These are phyloP conservation scores for Thermochaetoides dissita DNA, from an alignment of 2,329 filamentous ascomycete genomes.

Conservation along the genomic window DNA sequence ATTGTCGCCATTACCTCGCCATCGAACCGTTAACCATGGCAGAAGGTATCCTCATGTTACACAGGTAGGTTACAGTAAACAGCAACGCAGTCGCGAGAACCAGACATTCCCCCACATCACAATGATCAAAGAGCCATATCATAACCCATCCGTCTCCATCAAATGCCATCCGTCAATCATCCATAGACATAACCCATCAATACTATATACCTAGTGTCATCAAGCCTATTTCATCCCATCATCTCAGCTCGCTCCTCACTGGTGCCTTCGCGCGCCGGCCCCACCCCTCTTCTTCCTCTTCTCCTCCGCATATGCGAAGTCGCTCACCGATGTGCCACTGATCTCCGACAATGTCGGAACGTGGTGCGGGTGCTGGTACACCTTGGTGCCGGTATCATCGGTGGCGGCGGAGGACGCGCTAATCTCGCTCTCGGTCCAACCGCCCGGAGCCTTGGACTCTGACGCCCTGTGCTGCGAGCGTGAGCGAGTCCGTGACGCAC, in stretches of 20 bases:
- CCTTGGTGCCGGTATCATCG: slow-evolving; percentile 42
- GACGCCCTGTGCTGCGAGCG: slow-evolving; percentile 9
- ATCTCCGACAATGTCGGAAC: slow-evolving; percentile 30
- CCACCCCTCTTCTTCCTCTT: slow-evolving; percentile 27
- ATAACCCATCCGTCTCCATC: not conserved
- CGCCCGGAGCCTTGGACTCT: slow-evolving; percentile 14
- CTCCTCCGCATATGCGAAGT: slow-evolving; percentile 28
- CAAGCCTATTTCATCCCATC: too few relatives aligned
- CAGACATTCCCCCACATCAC: too few relatives aligned
- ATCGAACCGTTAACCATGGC: too few relatives aligned
- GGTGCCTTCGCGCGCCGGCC: slow-evolving; percentile 11
- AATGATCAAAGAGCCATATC: not conserved
- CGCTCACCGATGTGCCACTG: slow-evolving; percentile 18
- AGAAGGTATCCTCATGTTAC: too few relatives aligned
- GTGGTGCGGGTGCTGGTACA: slow-evolving; percentile 34
- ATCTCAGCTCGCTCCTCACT: not conserved
- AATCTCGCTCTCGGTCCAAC: slow-evolving; percentile 26
- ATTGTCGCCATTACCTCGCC: too few relatives aligned
- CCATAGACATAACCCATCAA: too few relatives aligned
- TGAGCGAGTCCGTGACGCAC: slow-evolving; percentile 5
- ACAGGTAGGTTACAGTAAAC: too few relatives aligned
- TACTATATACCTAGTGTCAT: too few relatives aligned
- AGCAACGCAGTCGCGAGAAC: too few relatives aligned
- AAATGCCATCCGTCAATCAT: not conserved
- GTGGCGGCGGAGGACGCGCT: slow-evolving; percentile 26